Evolutionary conservation across 2,329 filamentous ascomycete genomes (phyloP).

Genomic region (Pseudogymnoascus sp.): DNA sequence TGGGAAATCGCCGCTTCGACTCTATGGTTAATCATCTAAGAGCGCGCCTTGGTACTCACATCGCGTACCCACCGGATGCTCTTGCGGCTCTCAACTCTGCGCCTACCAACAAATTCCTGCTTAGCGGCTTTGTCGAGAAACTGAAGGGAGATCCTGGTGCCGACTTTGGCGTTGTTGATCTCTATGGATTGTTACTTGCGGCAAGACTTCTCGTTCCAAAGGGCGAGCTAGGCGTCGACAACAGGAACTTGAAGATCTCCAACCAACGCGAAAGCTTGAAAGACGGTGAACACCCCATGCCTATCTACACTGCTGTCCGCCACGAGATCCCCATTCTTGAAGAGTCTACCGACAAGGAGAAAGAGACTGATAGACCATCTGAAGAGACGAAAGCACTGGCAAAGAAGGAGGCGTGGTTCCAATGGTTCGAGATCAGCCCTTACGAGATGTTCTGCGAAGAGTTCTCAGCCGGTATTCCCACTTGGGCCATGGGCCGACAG

Average conservation of each 20-base stretch:
- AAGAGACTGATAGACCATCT: slow-evolving; percentile 31
- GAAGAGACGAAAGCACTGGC: slow-evolving; percentile 48
- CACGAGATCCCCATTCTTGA: slow-evolving; percentile 80
- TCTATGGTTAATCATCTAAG: slow-evolving; percentile 80
- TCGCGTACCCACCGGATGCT: slow-evolving; percentile 84
- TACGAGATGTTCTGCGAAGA: slow-evolving; percentile 97
- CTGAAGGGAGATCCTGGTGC: slow-evolving; percentile 74
- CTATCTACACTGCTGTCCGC: slow-evolving; percentile 91
- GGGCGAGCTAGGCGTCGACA: slow-evolving; percentile 71
- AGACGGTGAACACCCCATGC: slow-evolving; percentile 74
- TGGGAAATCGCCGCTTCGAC: slow-evolving; percentile 61
- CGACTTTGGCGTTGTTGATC: slow-evolving; percentile 83
- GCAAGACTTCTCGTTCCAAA: slow-evolving; percentile 80
- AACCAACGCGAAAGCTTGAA: slow-evolving; percentile 73
- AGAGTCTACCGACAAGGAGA: slow-evolving; percentile 34
- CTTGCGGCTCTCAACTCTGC: slow-evolving; percentile 76
- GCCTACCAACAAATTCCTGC: slow-evolving; percentile 86
- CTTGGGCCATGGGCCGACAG: slow-evolving; percentile 81
- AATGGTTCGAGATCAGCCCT: slow-evolving; percentile 94
- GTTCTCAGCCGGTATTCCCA: slow-evolving; percentile 83
- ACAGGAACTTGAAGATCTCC: slow-evolving; percentile 81
- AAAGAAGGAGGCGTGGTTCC: slow-evolving; percentile 78
- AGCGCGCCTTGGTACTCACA: slow-evolving; percentile 75
- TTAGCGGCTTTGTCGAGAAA: slow-evolving; percentile 87
- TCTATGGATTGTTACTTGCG: slow-evolving; percentile 82